These are phyloP conservation scores for Fagopyrum homotropicum DNA, from an alignment of 148 eudicot species.

Conservation along the genomic window DNA sequence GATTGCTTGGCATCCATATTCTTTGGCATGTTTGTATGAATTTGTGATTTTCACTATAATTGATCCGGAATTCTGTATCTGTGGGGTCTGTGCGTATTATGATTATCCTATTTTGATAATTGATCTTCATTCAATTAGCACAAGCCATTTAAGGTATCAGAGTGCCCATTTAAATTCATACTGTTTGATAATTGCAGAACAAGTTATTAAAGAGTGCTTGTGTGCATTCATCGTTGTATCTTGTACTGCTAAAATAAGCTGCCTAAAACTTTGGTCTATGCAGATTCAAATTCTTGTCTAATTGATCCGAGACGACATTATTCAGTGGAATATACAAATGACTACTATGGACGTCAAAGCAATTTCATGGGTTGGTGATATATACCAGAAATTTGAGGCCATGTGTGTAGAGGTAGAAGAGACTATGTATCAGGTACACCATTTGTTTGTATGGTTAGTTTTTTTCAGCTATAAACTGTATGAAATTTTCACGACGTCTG, in stretches of 20 bases:
- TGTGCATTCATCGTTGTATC: background rate
- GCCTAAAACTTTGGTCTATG: background rate
- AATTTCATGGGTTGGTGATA: constrained; percentile 54
- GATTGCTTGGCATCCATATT: background rate
- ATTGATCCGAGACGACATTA: background rate
- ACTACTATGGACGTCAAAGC: constrained; percentile 53
- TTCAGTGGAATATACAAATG: constrained; percentile 9
- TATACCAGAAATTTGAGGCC: constrained; percentile 62
- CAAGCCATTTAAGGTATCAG: background rate
- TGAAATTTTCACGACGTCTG: background rate
- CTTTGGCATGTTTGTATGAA: background rate
- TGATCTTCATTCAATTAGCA: constrained; percentile 6
- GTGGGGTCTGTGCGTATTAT: background rate
- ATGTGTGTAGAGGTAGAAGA: constrained; percentile 86
- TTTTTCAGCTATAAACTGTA: background rate
- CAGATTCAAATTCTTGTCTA: background rate
- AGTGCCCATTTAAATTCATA: background rate
- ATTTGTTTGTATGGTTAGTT: background rate
- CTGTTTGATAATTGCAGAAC: background rate
- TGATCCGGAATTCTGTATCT: background rate
- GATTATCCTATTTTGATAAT: background rate
- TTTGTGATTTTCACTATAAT: background rate
- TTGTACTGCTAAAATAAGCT: background rate
- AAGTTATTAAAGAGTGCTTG: background rate
- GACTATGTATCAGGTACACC: constrained; percentile 53